phyloP scores from a whole-genome alignment of 2,329 filamentous ascomycete species.

The Nemania sp. region DNA sequence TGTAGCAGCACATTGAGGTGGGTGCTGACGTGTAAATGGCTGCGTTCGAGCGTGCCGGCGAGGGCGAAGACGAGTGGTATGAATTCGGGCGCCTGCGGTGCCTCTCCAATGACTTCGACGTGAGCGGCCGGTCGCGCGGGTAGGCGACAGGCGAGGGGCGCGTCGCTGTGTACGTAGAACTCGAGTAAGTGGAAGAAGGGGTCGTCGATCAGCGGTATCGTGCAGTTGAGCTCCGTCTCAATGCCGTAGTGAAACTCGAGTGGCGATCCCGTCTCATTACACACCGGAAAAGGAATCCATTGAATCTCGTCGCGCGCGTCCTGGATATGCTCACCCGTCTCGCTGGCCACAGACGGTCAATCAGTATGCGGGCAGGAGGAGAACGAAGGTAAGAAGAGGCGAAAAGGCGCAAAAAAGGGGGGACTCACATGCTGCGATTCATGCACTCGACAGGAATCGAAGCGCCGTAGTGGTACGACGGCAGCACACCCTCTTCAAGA shows the following conservation, averaged over 20 bases:
- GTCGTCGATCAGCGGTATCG: conserved; percentile 74
- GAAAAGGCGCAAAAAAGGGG: no score
- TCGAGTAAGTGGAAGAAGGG: conserved; percentile 87
- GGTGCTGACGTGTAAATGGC: conserved; percentile 88
- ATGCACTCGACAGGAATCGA: conserved; percentile 72
- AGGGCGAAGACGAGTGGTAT: conserved; percentile 87
- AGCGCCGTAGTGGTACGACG: conserved; percentile 68
- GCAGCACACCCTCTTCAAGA: conserved; percentile 49
- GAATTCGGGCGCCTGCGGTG: conserved; percentile 59
- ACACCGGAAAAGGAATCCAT: conserved; percentile 88
- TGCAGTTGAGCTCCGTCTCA: conserved; percentile 82
- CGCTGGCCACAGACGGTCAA: conserved; percentile 54
- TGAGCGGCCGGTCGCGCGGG: conserved; percentile 71
- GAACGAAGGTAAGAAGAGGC: background rate
- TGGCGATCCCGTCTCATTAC: conserved; percentile 82
- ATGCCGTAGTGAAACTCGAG: conserved; percentile 86
- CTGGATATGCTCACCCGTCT: conserved; percentile 88
- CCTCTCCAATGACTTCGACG: conserved; percentile 58
- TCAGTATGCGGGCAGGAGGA: background rate
- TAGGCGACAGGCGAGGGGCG: conserved; percentile 87
- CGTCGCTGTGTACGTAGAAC: conserved; percentile 98
- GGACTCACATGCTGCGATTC: conserved; percentile 73
- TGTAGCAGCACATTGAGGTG: conserved; percentile 89
- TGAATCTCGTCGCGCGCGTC: conserved; percentile 79
- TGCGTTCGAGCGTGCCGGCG: conserved; percentile 83